A percentile compares a stretch with the other conserved stretches of the same genome.
Conservation (phyloP, 1,284 basidiomycete species). For the Irpex sp. region DNA sequence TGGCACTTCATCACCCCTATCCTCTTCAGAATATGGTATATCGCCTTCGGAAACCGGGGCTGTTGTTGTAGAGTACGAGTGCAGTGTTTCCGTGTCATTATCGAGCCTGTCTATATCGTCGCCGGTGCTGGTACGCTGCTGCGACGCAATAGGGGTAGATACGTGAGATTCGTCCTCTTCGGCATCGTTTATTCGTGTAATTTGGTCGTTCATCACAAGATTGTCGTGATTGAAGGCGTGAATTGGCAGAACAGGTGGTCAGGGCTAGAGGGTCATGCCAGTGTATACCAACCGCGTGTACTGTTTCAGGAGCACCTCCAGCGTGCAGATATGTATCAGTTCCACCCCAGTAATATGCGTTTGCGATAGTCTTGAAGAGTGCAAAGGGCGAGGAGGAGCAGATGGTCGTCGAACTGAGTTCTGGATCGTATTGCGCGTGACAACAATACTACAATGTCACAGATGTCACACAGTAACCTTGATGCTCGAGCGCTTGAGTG, state of each 20-base stretch:
- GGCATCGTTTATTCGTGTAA: background rate
- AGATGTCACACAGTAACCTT: background rate
- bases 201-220: constrained; percentile 1
- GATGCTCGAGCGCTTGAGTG: too few relatives aligned
- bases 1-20: background rate
- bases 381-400: background rate
- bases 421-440: background rate
- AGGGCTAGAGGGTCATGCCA: background rate
- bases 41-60: background rate
- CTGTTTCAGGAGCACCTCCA: background rate
- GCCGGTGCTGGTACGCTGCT: background rate
- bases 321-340: background rate
- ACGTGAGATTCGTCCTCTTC: constrained; percentile 6
- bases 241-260: background rate
- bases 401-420: background rate
- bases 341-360: background rate
- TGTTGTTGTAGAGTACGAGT: constrained; percentile 1
- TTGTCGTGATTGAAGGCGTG: background rate
- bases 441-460: background rate
- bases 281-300: background rate
- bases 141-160: constrained; percentile 7
- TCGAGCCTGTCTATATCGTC: background rate
- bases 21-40: background rate
- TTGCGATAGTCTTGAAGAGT: background rate
- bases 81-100: constrained; percentile 2